These are phyloP conservation scores for Phytophthora europaea DNA, from an alignment of 352 stramenopile genomes.

Conservation along the genomic window DNA sequence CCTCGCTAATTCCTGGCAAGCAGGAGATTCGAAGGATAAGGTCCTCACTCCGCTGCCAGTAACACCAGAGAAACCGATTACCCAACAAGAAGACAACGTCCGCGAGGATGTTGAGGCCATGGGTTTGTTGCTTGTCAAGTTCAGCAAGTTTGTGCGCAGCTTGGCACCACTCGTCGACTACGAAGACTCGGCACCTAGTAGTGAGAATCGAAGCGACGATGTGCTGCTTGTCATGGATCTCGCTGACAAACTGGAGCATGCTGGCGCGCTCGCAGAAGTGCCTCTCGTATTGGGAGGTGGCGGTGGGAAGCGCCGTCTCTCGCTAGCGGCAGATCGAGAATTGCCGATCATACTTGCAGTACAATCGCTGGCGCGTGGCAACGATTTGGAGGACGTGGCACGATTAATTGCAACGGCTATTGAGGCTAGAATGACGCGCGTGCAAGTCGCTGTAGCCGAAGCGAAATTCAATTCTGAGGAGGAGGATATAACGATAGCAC, in stretches of 20 bases:
- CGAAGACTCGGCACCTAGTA: constrained; percentile 12
- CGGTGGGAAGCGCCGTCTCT: constrained; percentile 34
- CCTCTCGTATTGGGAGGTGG: constrained; percentile 1
- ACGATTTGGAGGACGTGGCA: constrained; percentile 43
- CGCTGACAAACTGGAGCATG: constrained; percentile 60
- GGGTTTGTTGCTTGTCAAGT: constrained; percentile 55
- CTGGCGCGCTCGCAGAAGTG: constrained; percentile 19
- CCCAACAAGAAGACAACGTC: constrained; percentile 10
- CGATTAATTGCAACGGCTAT: constrained; percentile 21
- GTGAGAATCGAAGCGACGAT: constrained; percentile 36
- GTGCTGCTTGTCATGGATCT: constrained; percentile 63
- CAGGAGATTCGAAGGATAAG: constrained; percentile 15
- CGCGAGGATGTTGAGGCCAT: constrained; percentile 53
- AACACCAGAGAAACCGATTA: background rate
- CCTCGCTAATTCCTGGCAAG: constrained; percentile 24
- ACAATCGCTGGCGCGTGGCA: constrained; percentile 46
- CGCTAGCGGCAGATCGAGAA: constrained; percentile 41
- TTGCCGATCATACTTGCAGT: constrained; percentile 50
- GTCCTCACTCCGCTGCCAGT: constrained; percentile 2
- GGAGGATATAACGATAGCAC: constrained; percentile 7
- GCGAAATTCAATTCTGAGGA: constrained; percentile 3
- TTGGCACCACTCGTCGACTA: constrained; percentile 57
- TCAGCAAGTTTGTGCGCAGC: constrained; percentile 70
- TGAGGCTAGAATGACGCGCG: constrained; percentile 20
- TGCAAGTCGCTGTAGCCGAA: constrained; percentile 14